Evolutionary conservation across 176 grass and related monocot species (phyloP).

Genomic region (Alloteropsis semialata): DNA sequence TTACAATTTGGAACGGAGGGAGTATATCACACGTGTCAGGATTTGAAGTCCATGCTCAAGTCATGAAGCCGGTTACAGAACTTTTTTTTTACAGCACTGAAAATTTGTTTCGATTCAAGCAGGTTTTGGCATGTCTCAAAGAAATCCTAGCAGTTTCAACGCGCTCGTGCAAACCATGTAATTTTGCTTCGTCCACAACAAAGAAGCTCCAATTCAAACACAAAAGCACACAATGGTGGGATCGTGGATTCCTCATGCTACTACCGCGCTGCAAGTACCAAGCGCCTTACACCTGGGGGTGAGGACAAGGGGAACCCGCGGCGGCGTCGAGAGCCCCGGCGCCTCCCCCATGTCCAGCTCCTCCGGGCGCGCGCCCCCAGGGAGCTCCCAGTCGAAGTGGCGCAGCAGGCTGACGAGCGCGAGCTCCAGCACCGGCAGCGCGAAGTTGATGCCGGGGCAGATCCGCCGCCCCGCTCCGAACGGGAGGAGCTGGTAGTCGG

Average conservation of each 20-base stretch:
- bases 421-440: slow-evolving; percentile 30
- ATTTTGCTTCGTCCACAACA: not conserved
- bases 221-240: not conserved
- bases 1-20: too few species aligned
- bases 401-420: slow-evolving; percentile 44
- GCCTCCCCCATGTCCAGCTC: not conserved
- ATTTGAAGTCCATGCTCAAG: too few species aligned
- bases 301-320: not conserved
- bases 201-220: too few species aligned
- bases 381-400: slow-evolving; percentile 47
- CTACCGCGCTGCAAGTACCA: not conserved
- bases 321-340: not conserved
- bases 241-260: too few species aligned
- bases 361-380: not conserved
- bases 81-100: too few species aligned
- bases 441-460: slow-evolving; percentile 47
- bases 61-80: too few species aligned
- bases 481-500: slow-evolving; percentile 41
- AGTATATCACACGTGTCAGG: too few species aligned
- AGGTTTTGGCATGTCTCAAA: not conserved
- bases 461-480: slow-evolving; percentile 46
- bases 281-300: not conserved
- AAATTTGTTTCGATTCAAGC: not conserved
- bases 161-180: not conserved
- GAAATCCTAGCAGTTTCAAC: too few species aligned